Evolutionary conservation across 495 filamentous ascomycete genomes (phyloP), one percentile per base, ranked within the genome.

Genomic region (Penicillium longicatenatum): DNA sequence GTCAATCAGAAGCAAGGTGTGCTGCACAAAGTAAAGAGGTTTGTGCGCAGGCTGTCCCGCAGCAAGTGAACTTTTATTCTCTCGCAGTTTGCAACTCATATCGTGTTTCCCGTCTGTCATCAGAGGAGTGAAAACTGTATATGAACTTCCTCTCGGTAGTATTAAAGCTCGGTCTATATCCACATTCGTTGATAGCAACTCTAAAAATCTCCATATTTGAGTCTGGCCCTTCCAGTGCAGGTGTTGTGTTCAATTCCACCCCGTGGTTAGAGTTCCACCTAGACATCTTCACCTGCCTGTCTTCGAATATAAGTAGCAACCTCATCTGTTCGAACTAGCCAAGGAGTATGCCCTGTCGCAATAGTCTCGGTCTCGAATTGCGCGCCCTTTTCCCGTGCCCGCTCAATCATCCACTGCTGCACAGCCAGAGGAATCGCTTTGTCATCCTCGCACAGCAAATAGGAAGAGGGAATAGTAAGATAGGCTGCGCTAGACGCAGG

Each of bases 391-490:
- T 49, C 44, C 39, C 59, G 58, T 3, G 67, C 70, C 21, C 65
- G 68, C 35, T 78, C 68, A 6, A 76, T 64, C 67, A 79, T 66
- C 39, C 64, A 48, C 47, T 76, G 70, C 65, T 77, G 77, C 37
- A 71, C 69, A 24, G 62, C 62, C 6, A 70, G 31, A 3, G 75
- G 75, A 42, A 73, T 70, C 3, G 72, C 69, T 0, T 65, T 56
- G 35, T 80, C 77, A 3, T 75, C 35, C 37, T 70, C 69, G 42
- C 73, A 78, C 16, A 70, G 42, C 14, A 77, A 29, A 61, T 75
- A 79, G 1, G 70, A 56, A 20, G 60, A 47, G 0, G 70, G 68
- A 33, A 71, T 70, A n/a, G 59, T 52, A 29, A 66, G 22, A 42
- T 76, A 76, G 4, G 71, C 71, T 0, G 65, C 55, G 30, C 60